phyloP scores from a whole-genome alignment of 192 early-diverging fungal species.

The Mortierella claussenii region DNA sequence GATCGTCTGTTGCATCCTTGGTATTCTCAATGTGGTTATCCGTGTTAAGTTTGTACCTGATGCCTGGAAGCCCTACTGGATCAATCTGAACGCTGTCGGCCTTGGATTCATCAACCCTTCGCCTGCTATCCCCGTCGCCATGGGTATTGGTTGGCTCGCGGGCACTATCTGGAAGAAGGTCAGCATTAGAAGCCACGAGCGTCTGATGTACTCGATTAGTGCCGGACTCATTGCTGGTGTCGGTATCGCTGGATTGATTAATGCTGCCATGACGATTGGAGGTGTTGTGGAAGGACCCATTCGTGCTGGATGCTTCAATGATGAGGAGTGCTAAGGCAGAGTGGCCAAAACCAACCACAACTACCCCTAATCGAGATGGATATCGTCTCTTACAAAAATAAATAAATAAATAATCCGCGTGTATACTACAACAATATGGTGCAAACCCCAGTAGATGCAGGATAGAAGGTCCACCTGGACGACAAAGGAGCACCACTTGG shows the following conservation, averaged over 20 bases:
- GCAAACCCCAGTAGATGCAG: too few species aligned
- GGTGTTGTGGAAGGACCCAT: slow-evolving; percentile 41
- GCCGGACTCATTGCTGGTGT: slow-evolving; percentile 63
- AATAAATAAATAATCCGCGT: too few species aligned
- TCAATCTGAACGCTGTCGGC: slow-evolving; percentile 68
- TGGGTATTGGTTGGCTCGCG: slow-evolving; percentile 57
- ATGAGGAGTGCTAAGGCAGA: too few species aligned
- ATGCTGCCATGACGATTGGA: slow-evolving; percentile 57
- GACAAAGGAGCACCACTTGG: too few species aligned
- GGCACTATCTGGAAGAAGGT: slow-evolving; percentile 56
- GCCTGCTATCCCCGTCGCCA: slow-evolving; percentile 59
- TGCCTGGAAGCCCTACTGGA: slow-evolving; percentile 61
- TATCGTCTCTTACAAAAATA: too few species aligned
- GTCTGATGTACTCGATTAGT: slow-evolving; percentile 57
- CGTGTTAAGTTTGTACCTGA: slow-evolving; percentile 62
- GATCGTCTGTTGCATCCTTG: slow-evolving; percentile 54
- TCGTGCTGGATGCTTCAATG: slow-evolving; percentile 20
- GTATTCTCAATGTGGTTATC: slow-evolving; percentile 43
- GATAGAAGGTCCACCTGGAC: too few species aligned
- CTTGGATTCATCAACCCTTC: slow-evolving; percentile 63
- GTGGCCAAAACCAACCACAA: too few species aligned
- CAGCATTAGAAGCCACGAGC: slow-evolving; percentile 29
- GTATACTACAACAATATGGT: too few species aligned
- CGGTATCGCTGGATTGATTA: slow-evolving; percentile 61
- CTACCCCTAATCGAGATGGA: too few species aligned